phyloP scores from a whole-genome alignment of 805 yeast genomes.

The Candida ponderosae region DNA sequence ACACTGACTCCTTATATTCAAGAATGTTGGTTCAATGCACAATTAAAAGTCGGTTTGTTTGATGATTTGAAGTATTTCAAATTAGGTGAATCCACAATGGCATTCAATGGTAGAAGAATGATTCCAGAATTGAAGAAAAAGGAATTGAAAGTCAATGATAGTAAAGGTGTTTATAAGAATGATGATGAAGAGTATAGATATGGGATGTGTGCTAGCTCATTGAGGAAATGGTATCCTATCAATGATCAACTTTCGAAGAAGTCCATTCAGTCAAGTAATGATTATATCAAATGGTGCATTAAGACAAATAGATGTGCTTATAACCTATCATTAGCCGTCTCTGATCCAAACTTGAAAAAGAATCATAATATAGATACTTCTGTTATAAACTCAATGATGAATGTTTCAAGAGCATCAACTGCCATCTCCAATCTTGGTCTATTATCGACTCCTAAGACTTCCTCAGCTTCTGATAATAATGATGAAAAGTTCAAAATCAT shows the following conservation, averaged over 20 bases:
- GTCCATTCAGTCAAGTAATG: too few relatives aligned
- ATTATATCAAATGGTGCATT: not conserved
- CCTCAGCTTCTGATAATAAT: not conserved
- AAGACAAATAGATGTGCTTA: too few relatives aligned
- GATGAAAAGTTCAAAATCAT: not conserved
- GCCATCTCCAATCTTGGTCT: conserved; percentile 15
- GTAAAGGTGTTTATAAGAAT: too few relatives aligned
- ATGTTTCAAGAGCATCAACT: conserved; percentile 7
- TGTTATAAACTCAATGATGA: conserved; percentile 4
- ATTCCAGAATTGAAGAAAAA: not conserved
- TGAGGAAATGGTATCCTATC: conserved; percentile 3
- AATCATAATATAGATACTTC: conserved; percentile 9
- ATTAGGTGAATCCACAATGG: conserved; percentile 9
- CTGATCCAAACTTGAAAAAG: too few relatives aligned
- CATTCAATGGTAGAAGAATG: conserved; percentile 13
- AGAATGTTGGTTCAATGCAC: conserved; percentile 13
- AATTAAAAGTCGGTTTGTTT: conserved; percentile 1
- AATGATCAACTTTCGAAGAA: not conserved
- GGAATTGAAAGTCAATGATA: too few relatives aligned
- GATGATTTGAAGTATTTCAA: conserved; percentile 2
- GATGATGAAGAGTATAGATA: conserved; percentile 8
- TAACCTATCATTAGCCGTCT: too few relatives aligned
- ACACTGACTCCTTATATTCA: conserved; percentile 15
- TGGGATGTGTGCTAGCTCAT: conserved; percentile 13
- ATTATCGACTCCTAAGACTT: not conserved